A percentile compares a stretch with the other conserved stretches of the same genome.
phyloP scores from a whole-genome alignment of 768 basidiomycete species.

The Auriscalpium microsporum region DNA sequence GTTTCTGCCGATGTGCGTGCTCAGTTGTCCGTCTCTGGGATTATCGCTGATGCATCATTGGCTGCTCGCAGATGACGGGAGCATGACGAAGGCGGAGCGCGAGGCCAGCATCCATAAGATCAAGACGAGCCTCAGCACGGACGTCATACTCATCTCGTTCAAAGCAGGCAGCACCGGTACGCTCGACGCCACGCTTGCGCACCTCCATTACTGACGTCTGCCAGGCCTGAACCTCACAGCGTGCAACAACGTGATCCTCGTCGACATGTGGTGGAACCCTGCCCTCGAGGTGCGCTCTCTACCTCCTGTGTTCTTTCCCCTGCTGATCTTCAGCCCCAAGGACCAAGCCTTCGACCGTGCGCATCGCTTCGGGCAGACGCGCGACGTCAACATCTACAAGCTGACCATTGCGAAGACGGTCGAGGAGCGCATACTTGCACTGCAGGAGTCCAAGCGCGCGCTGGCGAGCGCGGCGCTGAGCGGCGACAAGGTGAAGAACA shows the following conservation, averaged over 20 bases:
- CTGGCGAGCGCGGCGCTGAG: slow-evolving; percentile 78
- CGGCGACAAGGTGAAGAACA: slow-evolving; percentile 80
- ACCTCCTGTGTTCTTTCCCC: slow-evolving; percentile 8
- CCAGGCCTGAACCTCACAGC: slow-evolving; percentile 82
- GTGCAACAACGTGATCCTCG: slow-evolving; percentile 90
- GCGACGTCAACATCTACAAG: slow-evolving; percentile 83
- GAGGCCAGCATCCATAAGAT: slow-evolving; percentile 71
- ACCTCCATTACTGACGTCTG: slow-evolving; percentile 1
- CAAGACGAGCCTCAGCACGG: slow-evolving; percentile 43
- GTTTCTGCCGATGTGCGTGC: slow-evolving; percentile 79
- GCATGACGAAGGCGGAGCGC: slow-evolving; percentile 70
- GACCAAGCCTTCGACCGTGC: slow-evolving; percentile 93
- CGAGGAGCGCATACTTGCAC: slow-evolving; percentile 79
- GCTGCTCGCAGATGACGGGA: slow-evolving; percentile 67
- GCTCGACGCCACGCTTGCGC: not conserved
- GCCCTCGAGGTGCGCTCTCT: slow-evolving; percentile 58
- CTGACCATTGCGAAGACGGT: slow-evolving; percentile 82
- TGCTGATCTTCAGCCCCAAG: slow-evolving; percentile 23
- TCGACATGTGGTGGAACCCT: slow-evolving; percentile 95
- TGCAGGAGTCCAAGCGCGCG: slow-evolving; percentile 90
- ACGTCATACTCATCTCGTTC: slow-evolving; percentile 90
- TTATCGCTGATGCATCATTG: not conserved
- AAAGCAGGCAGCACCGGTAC: slow-evolving; percentile 90
- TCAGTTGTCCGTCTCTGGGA: not conserved
- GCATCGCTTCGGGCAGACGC: slow-evolving; percentile 83